A percentile compares a stretch with the other conserved stretches of the same genome.
These are phyloP conservation scores for Cynanchum wilfordii DNA, from an alignment of 257 asterid genomes.

Conservation along the genomic window DNA sequence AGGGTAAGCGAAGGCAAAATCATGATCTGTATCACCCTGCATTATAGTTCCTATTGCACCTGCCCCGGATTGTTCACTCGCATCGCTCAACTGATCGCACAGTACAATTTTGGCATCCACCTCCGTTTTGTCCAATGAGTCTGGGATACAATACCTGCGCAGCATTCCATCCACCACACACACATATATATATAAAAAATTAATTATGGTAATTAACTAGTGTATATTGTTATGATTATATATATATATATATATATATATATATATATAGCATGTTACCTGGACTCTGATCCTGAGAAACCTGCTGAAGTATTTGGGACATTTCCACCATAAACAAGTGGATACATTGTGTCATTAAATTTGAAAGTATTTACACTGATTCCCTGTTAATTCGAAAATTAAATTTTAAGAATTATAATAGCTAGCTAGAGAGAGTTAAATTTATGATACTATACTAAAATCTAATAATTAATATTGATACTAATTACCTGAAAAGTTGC, in stretches of 20 bases:
- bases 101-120: conserved; percentile 45
- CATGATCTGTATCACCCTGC: conserved; percentile 29
- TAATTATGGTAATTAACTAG: no score
- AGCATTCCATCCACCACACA: not conserved
- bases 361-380: conserved; percentile 49
- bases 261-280: conserved; percentile 17
- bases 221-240: no score
- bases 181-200: no score
- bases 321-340: conserved; percentile 70
- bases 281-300: conserved; percentile 25
- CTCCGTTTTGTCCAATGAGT: conserved; percentile 34
- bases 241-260: no score
- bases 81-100: conserved; percentile 33
- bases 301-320: conserved; percentile 47
- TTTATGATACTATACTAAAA: no score
- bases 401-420: no score
- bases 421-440: no score
- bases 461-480: no score
- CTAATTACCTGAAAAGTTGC: conserved; percentile 23
- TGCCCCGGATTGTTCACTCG: conserved; percentile 18
- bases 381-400: conserved; percentile 36
- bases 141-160: conserved; percentile 35
- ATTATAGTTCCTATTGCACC: conserved; percentile 49
- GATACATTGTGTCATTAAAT: conserved; percentile 37
- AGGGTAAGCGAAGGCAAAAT: conserved; percentile 45